A percentile compares a stretch with the other conserved stretches of the same genome.
These are phyloP conservation scores for Clitopilus passeckerianus DNA, from an alignment of 768 basidiomycete genomes.

Conservation along the genomic window DNA sequence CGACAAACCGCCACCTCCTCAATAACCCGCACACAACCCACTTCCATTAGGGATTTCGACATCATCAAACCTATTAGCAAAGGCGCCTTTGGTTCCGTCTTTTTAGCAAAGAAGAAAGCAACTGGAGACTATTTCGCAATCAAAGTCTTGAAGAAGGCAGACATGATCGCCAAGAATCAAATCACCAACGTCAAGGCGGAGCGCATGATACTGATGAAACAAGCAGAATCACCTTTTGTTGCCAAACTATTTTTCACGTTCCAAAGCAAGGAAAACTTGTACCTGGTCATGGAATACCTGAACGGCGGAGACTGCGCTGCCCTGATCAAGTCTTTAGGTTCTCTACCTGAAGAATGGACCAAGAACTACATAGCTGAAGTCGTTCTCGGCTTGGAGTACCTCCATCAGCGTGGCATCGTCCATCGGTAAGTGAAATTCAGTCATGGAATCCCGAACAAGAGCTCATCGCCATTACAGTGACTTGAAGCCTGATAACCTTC, in stretches of 20 bases:
- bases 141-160: conserved; percentile 99
- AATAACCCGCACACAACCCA: conserved; percentile 70
- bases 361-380: conserved; percentile 96
- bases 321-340: conserved; percentile 92
- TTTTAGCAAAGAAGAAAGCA: conserved; percentile 95
- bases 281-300: conserved; percentile 99
- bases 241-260: conserved; percentile 98
- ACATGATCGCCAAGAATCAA: conserved; percentile 99
- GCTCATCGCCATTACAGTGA: conserved; percentile 51
- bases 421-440: conserved; percentile 65
- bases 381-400: conserved; percentile 89
- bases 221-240: conserved; percentile 96
- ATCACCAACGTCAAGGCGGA: conserved; percentile 99
- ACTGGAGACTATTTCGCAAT: conserved; percentile 99
- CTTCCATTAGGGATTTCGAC: conserved; percentile 98
- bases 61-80: conserved; percentile 99
- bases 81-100: conserved; percentile 97
- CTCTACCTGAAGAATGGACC: conserved; percentile 94
- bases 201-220: conserved; percentile 99
- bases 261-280: conserved; percentile 98
- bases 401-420: conserved; percentile 93
- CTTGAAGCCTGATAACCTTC: conserved; percentile 94
- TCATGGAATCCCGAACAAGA: background rate
- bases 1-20: conserved; percentile 78
- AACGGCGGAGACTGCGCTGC: conserved; percentile 98